Evolutionary conservation across 495 filamentous ascomycete species (phyloP), one percentile per base, ranked within the genome.

Genomic region (Thozetella sp.): DNA sequence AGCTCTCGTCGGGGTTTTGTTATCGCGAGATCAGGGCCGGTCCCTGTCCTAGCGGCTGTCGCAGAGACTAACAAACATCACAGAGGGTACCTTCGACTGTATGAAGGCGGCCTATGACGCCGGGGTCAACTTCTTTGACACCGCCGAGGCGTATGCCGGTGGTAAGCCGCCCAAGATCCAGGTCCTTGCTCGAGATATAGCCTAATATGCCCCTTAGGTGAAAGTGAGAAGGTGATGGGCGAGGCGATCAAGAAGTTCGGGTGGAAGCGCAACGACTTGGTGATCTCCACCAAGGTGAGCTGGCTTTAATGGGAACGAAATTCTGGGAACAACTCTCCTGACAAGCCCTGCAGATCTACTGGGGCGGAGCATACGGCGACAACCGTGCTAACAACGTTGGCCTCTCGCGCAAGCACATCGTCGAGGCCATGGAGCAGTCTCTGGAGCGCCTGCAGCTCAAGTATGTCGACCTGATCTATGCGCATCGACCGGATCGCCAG

Each of bases 401-500:
- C 13, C 78, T 93, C 11, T 87, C 83, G n/a, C 77, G 88, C 24
- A 93, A 93, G 68, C 90, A 92, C 74, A 77, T 73, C 56, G 63
- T 73, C 59, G 71, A 73, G 63, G 77, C 76, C 17, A 72, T 80
- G 68, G 81, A 85, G 55, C 81, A 80, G 3, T 87, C 84, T 0
- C 80, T 92, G 17, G 62, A 83, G 61, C 79, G 90, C 1, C 74
- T 93, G 20, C 80, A 86, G 51, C 81, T 92, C 2, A 80, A 86
- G 30, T 86, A 83, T 54, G 84, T 93, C 60, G 90, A 93, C 64
- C 76, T 92, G 20, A 80, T 93, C 55, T 91, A 90, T 62, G 89
- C 89, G 0, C 90, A 93, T 68, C 84, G 90, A 11, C 86, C 90
- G 1, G 90, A 92, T 70, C 81, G 86, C 2, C 73, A 83, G 51